Evolutionary conservation across 2,329 filamentous ascomycete genomes (phyloP).

Genomic region (Penicillium hesseltinei): DNA sequence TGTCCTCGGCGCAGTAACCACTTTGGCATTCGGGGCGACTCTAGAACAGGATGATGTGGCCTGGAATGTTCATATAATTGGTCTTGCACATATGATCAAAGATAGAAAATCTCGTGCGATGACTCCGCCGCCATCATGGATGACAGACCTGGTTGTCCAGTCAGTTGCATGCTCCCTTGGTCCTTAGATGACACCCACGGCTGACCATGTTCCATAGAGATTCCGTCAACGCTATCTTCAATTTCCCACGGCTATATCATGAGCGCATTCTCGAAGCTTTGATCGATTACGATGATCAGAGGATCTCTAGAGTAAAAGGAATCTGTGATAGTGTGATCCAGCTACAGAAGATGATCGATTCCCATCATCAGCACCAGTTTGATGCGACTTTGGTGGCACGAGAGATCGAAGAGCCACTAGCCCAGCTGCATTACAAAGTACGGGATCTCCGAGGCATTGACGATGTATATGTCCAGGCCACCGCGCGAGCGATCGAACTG

Average conservation of each 20-base stretch:
- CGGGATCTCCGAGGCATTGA: background rate
- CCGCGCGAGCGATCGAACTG: constrained; percentile 17
- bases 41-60: constrained; percentile 14
- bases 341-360: constrained; percentile 1
- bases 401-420: constrained; percentile 3
- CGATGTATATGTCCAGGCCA: background rate
- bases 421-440: background rate
- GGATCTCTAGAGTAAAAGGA: background rate
- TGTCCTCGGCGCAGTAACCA: constrained; percentile 23
- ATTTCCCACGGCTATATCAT: constrained; percentile 6
- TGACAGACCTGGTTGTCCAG: background rate
- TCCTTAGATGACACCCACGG: background rate
- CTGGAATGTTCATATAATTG: constrained; percentile 24
- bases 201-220: background rate
- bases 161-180: background rate
- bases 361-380: background rate
- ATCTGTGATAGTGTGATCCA: constrained; percentile 1
- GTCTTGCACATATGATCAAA: constrained; percentile 11
- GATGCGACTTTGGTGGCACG: background rate
- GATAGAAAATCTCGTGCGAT: background rate
- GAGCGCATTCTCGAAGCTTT: background rate
- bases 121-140: background rate
- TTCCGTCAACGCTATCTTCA: constrained; percentile 1
- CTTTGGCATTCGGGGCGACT: constrained; percentile 26
- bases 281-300: background rate